These are phyloP conservation scores for Petunia axillaris DNA, from an alignment of 257 asterid species.

Conservation along the genomic window DNA sequence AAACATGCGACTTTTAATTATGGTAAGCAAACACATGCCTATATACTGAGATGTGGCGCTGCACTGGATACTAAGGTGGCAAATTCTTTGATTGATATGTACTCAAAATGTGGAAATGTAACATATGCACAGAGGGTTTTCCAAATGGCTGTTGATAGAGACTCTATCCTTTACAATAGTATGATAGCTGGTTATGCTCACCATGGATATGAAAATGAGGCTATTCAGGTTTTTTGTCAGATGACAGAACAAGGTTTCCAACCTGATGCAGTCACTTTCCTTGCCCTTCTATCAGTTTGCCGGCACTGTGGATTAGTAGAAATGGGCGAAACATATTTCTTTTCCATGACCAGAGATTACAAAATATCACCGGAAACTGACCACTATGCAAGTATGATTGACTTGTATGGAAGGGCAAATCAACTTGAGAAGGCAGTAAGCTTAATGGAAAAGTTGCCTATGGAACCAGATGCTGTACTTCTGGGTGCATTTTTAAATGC, in stretches of 20 bases:
- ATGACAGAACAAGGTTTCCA: constrained; percentile 49
- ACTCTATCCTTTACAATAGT: constrained; percentile 63
- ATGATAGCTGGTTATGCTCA: constrained; percentile 93
- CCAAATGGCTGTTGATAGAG: constrained; percentile 40
- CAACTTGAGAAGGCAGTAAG: constrained; percentile 65
- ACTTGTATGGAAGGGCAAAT: constrained; percentile 85
- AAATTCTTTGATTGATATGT: constrained; percentile 79
- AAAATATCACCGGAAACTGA: constrained; percentile 66
- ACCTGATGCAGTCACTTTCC: constrained; percentile 78
- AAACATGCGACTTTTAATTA: constrained; percentile 56
- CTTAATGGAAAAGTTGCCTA: constrained; percentile 65
- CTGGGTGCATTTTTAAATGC: constrained; percentile 77
- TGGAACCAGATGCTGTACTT: constrained; percentile 62
- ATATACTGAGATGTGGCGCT: constrained; percentile 48
- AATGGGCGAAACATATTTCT: constrained; percentile 69
- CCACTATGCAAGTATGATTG: constrained; percentile 96
- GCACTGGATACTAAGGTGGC: constrained; percentile 53
- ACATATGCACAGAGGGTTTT: constrained; percentile 59
- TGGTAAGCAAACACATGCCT: constrained; percentile 85
- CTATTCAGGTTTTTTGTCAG: constrained; percentile 59
- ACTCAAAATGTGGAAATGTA: constrained; percentile 79
- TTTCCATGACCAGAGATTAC: constrained; percentile 64
- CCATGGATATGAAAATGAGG: constrained; percentile 69
- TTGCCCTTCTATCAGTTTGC: constrained; percentile 85
- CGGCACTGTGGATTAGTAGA: constrained; percentile 77